phyloP scores from a whole-genome alignment of 441 rosid genomes.

The Capsella rubella region DNA sequence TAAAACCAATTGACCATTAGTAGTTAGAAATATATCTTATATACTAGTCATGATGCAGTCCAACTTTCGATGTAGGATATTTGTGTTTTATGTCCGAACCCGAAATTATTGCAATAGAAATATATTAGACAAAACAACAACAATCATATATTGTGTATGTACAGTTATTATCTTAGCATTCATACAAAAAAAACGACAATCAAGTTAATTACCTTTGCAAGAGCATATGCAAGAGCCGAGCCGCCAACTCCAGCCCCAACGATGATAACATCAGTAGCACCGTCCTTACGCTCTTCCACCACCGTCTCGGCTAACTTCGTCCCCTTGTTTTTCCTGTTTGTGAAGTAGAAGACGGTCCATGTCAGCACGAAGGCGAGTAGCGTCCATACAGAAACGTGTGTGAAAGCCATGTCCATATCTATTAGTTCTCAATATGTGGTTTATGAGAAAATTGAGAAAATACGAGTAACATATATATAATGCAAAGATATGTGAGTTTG shows the following conservation, averaged over 20 bases:
- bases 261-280: slow-evolving; percentile 59
- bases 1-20: no score
- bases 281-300: slow-evolving; percentile 17
- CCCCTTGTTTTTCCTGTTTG: neutral
- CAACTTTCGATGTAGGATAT: no score
- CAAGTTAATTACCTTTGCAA: slow-evolving; percentile 58
- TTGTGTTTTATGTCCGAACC: no score
- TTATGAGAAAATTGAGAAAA: slow-evolving; percentile 18
- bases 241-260: slow-evolving; percentile 88
- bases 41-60: no score
- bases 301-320: slow-evolving; percentile 12
- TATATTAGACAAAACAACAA: no score
- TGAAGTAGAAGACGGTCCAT: slow-evolving; percentile 19
- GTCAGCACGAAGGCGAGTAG: slow-evolving; percentile 29
- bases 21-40: no score
- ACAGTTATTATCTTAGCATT: no score
- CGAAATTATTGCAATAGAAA: no score
- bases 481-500: neutral
- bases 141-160: no score
- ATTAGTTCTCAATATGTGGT: neutral
- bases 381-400: slow-evolving; percentile 22
- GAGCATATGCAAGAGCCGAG: slow-evolving; percentile 75
- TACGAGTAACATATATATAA: slow-evolving; percentile 10
- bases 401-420: slow-evolving; percentile 18
- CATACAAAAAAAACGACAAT: no score